Evolutionary conservation across 345 rosid genomes (phyloP).

Genomic region (Turnera subulata): DNA sequence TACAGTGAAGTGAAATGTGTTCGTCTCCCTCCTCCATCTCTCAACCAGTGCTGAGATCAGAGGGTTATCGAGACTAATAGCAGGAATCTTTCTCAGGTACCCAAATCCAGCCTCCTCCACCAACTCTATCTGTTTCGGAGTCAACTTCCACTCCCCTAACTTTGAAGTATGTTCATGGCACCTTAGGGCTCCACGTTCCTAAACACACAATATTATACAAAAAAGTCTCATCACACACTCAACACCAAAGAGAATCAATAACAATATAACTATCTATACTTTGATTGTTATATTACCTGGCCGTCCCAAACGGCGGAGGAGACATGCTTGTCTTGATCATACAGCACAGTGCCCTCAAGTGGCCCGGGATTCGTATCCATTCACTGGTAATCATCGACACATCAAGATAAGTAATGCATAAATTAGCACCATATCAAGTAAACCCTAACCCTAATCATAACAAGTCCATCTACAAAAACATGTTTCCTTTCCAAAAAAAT

Average conservation of each 20-base stretch:
- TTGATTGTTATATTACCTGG: constrained; percentile 14
- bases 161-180: constrained; percentile 97
- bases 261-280: neutral
- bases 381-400: neutral
- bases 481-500: too few relatives aligned
- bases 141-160: constrained; percentile 85
- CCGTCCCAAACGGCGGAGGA: constrained; percentile 35
- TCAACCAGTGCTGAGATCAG: constrained; percentile 90
- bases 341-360: constrained; percentile 39
- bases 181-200: constrained; percentile 98
- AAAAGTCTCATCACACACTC: neutral
- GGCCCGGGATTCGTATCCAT: constrained; percentile 84
- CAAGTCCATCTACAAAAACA: neutral
- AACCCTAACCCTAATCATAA: neutral
- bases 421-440: constrained; percentile 9
- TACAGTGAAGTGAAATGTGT: constrained; percentile 76
- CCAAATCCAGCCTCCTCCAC: constrained; percentile 92
- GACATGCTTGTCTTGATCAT: constrained; percentile 29
- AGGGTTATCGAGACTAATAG: constrained; percentile 89
- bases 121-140: constrained; percentile 62
- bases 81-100: constrained; percentile 77
- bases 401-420: neutral
- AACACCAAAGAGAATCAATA: neutral
- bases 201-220: neutral
- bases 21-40: constrained; percentile 96